Evolutionary conservation across 495 filamentous ascomycete genomes (phyloP), one percentile per base, ranked within the genome.

Genomic region (Penicillium manginii): DNA sequence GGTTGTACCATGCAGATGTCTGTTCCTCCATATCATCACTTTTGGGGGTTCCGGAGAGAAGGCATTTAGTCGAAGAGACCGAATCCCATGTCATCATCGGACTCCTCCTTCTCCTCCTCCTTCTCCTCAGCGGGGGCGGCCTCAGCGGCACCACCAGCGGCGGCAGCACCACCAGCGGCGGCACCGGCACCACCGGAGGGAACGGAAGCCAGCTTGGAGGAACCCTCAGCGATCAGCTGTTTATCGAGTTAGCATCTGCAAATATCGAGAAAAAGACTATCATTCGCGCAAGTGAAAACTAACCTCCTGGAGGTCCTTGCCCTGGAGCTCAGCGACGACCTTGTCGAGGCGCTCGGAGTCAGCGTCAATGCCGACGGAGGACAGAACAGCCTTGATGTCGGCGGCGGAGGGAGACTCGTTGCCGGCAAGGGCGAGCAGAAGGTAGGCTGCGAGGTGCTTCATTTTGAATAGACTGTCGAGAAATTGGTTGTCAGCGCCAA

Each of bases 41-140:
- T 72, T 71, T 71, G 57, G 64, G 64, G 55, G 21, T 42, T 57
- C 53, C 29, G 49, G 15, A 55, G 57, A 33, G 55, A 66, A 66
- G 46, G 66, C 65, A 66, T 66, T 78, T 81, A 97, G 83, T 97
- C 93, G 89, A 98, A 98, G 59, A 99, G 92, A 89, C 94, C 94
- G 85, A 99, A 97, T 73, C 94, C 94, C 94, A 99, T 99, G 75
- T 99, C 94, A 75, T 99, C 94, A 80, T 99, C 94, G 73, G 94
- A 98, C 86, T 98, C 94, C 78, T 91, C 87, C 72, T 87, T 83
- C 71, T 81, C 80, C 83, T 93, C 88, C 68, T 88, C 90, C 72
- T 85, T 87, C 74, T 86, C 82, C 74, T 90, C 87, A 67, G 82
- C 87, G 77, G 86, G 86, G 60, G 85, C 79, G 64, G 85, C 84